Conservation (phyloP, 1,139 yeast genomes). For the Zygosaccharomyces pseudobailii region DNA sequence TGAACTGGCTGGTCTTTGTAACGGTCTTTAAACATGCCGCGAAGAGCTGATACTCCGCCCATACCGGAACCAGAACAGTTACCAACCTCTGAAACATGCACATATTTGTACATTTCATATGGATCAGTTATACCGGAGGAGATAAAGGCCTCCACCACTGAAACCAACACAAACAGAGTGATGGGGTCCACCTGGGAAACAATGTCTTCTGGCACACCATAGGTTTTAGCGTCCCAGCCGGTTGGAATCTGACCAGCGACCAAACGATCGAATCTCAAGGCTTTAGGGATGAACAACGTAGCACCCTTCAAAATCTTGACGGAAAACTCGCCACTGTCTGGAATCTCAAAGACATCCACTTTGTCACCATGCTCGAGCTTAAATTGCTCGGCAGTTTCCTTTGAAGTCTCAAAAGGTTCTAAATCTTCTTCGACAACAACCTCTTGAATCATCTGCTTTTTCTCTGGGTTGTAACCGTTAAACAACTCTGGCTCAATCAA, state of each 20-base stretch:
- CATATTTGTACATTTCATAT: conserved; percentile 95
- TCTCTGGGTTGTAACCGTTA: conserved; percentile 88
- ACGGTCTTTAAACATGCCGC: conserved; percentile 97
- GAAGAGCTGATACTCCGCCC: conserved; percentile 97
- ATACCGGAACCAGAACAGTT: conserved; percentile 99
- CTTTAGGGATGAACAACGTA: conserved; percentile 86
- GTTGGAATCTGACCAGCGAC: conserved; percentile 99
- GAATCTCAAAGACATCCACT: conserved; percentile 86
- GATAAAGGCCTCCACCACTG: conserved; percentile 91
- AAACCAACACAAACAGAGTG: conserved; percentile 85
- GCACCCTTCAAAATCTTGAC: conserved; percentile 93
- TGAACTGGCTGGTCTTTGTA: conserved; percentile 89
- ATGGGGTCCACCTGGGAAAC: conserved; percentile 93
- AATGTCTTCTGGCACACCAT: conserved; percentile 92
- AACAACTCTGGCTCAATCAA: conserved; percentile 93
- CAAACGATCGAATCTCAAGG: conserved; percentile 87
- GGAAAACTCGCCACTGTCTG: conserved; percentile 87
- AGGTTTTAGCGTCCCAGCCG: conserved; percentile 94
- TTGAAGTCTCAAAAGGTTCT: conserved; percentile 91
- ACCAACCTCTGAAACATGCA: conserved; percentile 97
- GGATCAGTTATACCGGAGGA: conserved; percentile 97
- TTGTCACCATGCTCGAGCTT: conserved; percentile 89
- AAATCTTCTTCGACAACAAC: conserved; percentile 92
- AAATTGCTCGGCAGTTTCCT: conserved; percentile 93
- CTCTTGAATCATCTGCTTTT: conserved; percentile 91